These are phyloP conservation scores for Binderoboletus segoi DNA, from an alignment of 1,284 basidiomycete genomes.

Conservation along the genomic window DNA sequence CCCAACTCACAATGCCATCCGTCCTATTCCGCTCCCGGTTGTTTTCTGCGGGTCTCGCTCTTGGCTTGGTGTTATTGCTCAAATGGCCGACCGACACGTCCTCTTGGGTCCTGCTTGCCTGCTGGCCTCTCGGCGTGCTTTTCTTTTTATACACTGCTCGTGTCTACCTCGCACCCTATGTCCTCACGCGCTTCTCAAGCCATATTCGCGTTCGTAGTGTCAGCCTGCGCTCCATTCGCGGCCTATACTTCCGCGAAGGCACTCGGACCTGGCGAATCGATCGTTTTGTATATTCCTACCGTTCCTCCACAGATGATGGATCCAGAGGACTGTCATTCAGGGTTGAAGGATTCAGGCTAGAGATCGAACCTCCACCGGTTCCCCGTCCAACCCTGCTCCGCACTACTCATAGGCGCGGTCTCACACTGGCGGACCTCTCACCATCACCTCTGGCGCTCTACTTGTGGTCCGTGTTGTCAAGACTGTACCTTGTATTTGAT, in stretches of 20 bases:
- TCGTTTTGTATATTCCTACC: slow-evolving; percentile 62
- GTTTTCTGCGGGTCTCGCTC: slow-evolving; percentile 15
- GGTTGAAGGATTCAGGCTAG: slow-evolving; percentile 61
- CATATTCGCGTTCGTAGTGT: slow-evolving; percentile 69
- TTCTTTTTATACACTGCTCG: slow-evolving; percentile 61
- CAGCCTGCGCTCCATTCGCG: slow-evolving; percentile 74
- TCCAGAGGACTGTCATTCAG: slow-evolving; percentile 58
- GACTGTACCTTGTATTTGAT: slow-evolving; percentile 51
- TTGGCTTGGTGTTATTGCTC: slow-evolving; percentile 13
- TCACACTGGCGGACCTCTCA: slow-evolving; percentile 53
- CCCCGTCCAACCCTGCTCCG: slow-evolving; percentile 16
- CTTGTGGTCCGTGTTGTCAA: slow-evolving; percentile 48
- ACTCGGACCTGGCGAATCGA: slow-evolving; percentile 59
- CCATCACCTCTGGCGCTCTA: slow-evolving; percentile 57
- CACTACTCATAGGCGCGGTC: slow-evolving; percentile 42
- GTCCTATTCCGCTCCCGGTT: slow-evolving; percentile 7
- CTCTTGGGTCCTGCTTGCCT: slow-evolving; percentile 35
- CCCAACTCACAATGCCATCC: slow-evolving; percentile 10
- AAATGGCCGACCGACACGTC: slow-evolving; percentile 27
- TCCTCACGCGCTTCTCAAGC: slow-evolving; percentile 57
- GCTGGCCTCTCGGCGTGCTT: slow-evolving; percentile 40
- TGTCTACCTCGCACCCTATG: slow-evolving; percentile 64
- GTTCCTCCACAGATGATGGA: slow-evolving; percentile 46
- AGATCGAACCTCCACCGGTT: slow-evolving; percentile 43
- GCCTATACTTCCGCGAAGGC: slow-evolving; percentile 65